Percentiles rank a stretch among this genome's conserved stretches.
Conservation (phyloP, 305 asterid species). For the Fraxinus nigra region DNA sequence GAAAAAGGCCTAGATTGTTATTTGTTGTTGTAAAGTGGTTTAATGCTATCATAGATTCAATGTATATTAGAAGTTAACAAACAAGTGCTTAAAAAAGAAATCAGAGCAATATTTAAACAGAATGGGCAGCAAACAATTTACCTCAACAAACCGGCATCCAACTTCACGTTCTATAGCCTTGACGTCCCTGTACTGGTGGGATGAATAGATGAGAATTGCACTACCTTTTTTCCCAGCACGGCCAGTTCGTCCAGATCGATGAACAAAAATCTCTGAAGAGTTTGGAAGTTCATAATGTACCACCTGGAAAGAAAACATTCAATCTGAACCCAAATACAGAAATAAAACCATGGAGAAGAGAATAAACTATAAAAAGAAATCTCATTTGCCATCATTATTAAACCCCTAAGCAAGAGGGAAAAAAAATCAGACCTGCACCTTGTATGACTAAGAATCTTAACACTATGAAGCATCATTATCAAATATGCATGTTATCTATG, state of each 20-base stretch:
- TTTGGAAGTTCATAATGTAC: slow-evolving; percentile 77
- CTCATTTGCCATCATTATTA: not conserved
- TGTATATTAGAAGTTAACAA: not conserved
- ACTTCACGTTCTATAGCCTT: slow-evolving; percentile 80
- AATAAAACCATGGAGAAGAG: not conserved
- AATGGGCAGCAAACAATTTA: slow-evolving; percentile 23
- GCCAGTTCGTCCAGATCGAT: slow-evolving; percentile 96
- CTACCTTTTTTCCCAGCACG: slow-evolving; percentile 96
- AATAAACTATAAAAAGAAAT: not conserved
- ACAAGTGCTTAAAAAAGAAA: not conserved
- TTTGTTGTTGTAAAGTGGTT: not conserved
- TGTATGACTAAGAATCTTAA: slow-evolving; percentile 13
- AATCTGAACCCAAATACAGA: slow-evolving; percentile 3
- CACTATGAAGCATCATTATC: not conserved
- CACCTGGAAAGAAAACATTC: slow-evolving; percentile 49
- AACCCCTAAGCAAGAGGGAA: not conserved
- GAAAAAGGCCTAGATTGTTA: not conserved
- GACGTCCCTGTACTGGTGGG: slow-evolving; percentile 61
- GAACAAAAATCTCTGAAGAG: slow-evolving; percentile 80
- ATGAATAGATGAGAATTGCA: slow-evolving; percentile 71
- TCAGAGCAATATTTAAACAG: slow-evolving; percentile 1
- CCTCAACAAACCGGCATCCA: slow-evolving; percentile 76
- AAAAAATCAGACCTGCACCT: not conserved
- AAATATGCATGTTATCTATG: not conserved
- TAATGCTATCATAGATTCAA: slow-evolving; percentile 1